These are phyloP conservation scores for Zoysia matrella DNA, from an alignment of 202 grass and related monocot genomes.

Conservation along the genomic window DNA sequence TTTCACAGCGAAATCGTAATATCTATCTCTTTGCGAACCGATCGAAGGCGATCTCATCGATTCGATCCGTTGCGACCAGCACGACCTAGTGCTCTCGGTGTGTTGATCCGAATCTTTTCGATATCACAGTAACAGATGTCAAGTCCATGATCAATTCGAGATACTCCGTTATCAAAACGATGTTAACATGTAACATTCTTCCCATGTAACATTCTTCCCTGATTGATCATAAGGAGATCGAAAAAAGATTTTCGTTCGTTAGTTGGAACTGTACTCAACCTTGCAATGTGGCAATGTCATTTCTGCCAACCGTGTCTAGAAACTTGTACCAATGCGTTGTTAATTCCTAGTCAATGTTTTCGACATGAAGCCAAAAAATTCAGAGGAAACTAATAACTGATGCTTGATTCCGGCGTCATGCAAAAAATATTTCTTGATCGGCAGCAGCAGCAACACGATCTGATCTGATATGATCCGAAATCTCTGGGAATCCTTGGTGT, in stretches of 20 bases:
- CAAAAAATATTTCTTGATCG: slow-evolving; percentile 15
- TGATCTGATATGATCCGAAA: slow-evolving; percentile 23
- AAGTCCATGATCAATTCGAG: slow-evolving; percentile 14
- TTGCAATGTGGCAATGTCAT: background rate
- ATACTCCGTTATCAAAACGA: slow-evolving; percentile 30
- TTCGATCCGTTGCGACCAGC: no score
- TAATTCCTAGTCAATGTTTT: background rate
- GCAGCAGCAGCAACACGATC: slow-evolving; percentile 25
- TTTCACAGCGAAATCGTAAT: no score
- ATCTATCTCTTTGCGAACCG: no score
- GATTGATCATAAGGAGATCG: background rate
- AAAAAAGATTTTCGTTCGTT: background rate
- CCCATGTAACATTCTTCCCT: background rate
- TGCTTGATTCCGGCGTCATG: background rate
- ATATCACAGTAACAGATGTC: slow-evolving; percentile 11
- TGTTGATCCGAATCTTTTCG: no score
- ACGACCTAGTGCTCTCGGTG: no score
- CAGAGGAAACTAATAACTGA: slow-evolving; percentile 9
- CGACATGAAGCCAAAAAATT: background rate
- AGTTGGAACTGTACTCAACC: background rate
- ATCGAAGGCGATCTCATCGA: no score
- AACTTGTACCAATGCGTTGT: background rate
- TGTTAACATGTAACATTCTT: background rate
- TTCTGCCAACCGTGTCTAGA: background rate
- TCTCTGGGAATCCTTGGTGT: slow-evolving; percentile 11